A percentile compares a stretch with the other conserved stretches of the same genome.
phyloP scores from a whole-genome alignment of 148 eudicot species.

The Fagopyrum tataricum region DNA sequence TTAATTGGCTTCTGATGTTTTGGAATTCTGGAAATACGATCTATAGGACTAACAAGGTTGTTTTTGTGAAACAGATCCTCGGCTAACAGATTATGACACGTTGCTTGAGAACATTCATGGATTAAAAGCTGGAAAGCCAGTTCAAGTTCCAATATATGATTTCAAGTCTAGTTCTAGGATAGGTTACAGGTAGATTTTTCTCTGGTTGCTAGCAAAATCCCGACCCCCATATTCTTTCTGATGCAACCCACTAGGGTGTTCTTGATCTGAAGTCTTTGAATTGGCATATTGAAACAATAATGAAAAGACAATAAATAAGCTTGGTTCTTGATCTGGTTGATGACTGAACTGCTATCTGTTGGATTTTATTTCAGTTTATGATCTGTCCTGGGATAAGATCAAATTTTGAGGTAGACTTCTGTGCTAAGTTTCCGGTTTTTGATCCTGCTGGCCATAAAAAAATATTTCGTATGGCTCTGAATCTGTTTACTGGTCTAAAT shows the following conservation, averaged over 20 bases:
- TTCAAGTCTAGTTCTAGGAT: conserved; percentile 81
- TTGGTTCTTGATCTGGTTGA: background rate
- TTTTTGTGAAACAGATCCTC: conserved; percentile 56
- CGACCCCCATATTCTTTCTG: background rate
- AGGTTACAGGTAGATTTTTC: conserved; percentile 66
- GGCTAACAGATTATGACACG: conserved; percentile 92
- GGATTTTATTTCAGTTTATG: background rate
- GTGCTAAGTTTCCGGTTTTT: too few species aligned
- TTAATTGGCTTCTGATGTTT: background rate
- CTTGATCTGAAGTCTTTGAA: conserved; percentile 2
- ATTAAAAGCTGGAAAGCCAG: conserved; percentile 66
- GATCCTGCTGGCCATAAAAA: background rate
- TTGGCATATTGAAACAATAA: background rate
- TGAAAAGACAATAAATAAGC: background rate
- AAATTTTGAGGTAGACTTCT: too few species aligned
- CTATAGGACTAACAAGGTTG: background rate
- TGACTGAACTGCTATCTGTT: background rate
- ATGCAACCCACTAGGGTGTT: background rate
- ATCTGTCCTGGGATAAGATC: background rate
- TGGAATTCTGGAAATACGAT: background rate
- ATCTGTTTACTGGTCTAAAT: background rate
- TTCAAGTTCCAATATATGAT: conserved; percentile 90
- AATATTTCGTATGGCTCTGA: background rate
- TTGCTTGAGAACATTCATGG: conserved; percentile 79
- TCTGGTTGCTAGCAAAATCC: background rate